phyloP scores from a whole-genome alignment of 768 basidiomycete genomes.

The Leccinum olivaceopallidum region DNA sequence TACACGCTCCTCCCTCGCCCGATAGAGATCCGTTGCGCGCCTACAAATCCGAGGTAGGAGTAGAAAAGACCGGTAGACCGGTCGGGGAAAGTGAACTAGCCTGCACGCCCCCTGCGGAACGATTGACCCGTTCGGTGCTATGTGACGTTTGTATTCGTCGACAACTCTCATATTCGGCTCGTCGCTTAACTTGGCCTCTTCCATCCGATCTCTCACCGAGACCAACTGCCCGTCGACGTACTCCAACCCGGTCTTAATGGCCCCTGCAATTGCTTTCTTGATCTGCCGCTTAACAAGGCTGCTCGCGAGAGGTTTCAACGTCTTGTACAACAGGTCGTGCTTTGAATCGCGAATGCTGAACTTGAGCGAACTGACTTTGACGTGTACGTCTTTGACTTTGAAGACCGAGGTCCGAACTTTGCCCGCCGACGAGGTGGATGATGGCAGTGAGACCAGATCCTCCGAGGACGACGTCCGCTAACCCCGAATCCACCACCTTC shows the following conservation, averaged over 20 bases:
- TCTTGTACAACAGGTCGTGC: conserved; percentile 88
- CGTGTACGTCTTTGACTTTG: conserved; percentile 67
- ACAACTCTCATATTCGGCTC: conserved; percentile 32
- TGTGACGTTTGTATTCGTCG: conserved; percentile 28
- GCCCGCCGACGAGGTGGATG: conserved; percentile 61
- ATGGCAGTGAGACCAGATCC: conserved; percentile 78
- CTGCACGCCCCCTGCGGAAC: conserved; percentile 49
- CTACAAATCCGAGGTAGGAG: conserved; percentile 67
- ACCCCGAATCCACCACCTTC: conserved; percentile 76
- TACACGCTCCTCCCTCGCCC: conserved; percentile 49
- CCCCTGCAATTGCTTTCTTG: conserved; percentile 59
- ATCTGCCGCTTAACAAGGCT: conserved; percentile 78
- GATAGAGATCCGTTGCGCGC: conserved; percentile 65
- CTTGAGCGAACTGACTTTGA: conserved; percentile 85
- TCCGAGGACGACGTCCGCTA: conserved; percentile 84
- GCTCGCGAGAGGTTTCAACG: conserved; percentile 75
- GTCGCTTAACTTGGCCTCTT: conserved; percentile 53
- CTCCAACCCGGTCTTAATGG: conserved; percentile 78
- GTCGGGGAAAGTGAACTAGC: conserved; percentile 52
- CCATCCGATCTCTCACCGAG: conserved; percentile 79
- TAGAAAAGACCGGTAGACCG: conserved; percentile 51
- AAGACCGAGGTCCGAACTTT: conserved; percentile 70
- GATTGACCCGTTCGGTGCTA: conserved; percentile 33
- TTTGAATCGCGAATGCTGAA: conserved; percentile 91
- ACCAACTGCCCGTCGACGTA: conserved; percentile 90